Conservation (phyloP, 768 basidiomycete genomes). For the Russula griseocarnosa region DNA sequence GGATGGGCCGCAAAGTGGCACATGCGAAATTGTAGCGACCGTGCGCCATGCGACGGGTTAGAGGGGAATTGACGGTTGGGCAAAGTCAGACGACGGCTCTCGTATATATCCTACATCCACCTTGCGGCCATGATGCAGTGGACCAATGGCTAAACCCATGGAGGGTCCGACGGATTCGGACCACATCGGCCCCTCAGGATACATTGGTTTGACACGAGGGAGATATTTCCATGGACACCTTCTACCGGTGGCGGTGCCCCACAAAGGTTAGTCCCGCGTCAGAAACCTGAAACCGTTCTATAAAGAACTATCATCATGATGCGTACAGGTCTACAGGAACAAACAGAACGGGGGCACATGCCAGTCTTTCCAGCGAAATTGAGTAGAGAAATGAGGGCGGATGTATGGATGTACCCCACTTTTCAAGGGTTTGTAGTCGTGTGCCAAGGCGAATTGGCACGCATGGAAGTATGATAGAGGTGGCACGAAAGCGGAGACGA, state of each 20-base stretch:
- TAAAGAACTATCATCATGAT: not conserved
- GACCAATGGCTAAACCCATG: not conserved
- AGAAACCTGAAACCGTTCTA: not conserved
- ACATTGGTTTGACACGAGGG: not conserved
- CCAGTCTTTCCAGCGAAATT: too few relatives aligned
- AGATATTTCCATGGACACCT: slow-evolving; percentile 4
- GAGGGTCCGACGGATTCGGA: not conserved
- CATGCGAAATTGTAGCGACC: not conserved
- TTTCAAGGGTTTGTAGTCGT: too few relatives aligned
- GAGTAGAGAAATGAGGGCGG: too few relatives aligned
- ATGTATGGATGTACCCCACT: too few relatives aligned
- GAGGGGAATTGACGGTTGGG: not conserved
- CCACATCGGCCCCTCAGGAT: not conserved
- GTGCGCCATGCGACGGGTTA: not conserved
- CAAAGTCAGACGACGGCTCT: not conserved
- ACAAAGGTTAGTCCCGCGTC: not conserved
- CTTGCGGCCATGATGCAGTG: not conserved
- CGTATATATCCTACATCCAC: not conserved
- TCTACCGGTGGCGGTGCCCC: not conserved
- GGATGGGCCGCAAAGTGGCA: not conserved
- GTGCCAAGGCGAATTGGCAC: too few relatives aligned
- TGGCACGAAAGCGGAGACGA: too few relatives aligned
- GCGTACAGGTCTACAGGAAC: not conserved
- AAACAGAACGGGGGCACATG: not conserved
- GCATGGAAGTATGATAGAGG: too few relatives aligned